These are phyloP conservation scores for Mycena olivaceomarginata DNA, from an alignment of 768 basidiomycete genomes.

Conservation along the genomic window DNA sequence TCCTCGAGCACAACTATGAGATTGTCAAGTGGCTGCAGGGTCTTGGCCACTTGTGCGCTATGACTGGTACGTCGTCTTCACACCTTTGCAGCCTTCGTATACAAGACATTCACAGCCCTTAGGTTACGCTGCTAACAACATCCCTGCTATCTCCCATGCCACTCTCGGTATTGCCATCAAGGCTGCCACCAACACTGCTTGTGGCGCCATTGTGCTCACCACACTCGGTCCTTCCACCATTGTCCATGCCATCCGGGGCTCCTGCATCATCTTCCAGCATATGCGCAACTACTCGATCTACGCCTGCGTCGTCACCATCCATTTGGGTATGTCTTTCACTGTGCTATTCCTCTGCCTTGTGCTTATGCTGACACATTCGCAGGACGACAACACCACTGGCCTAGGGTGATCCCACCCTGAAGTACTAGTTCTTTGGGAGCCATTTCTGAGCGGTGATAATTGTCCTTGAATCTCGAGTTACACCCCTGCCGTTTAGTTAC, in stretches of 20 bases:
- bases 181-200: slow-evolving; percentile 98
- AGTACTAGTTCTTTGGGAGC: no score
- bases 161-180: slow-evolving; percentile 99
- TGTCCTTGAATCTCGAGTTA: no score
- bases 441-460: no score
- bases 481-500: no score
- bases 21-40: slow-evolving; percentile 99
- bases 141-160: slow-evolving; percentile 97
- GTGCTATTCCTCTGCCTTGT: no score
- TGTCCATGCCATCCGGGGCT: no score
- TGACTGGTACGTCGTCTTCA: slow-evolving; percentile 82
- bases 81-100: no score
- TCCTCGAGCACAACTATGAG: slow-evolving; percentile 90
- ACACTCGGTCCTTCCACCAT: slow-evolving; percentile 98
- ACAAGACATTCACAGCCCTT: not conserved
- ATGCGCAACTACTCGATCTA: slow-evolving; percentile 99
- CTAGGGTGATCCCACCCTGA: no score
- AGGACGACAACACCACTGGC: no score
- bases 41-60: slow-evolving; percentile 96
- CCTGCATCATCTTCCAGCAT: slow-evolving; percentile 99
- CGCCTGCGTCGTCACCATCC: slow-evolving; percentile 96
- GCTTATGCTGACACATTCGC: no score
- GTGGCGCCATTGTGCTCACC: slow-evolving; percentile 97
- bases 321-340: no score
- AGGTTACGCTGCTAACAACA: slow-evolving; percentile 97